Base-by-base conservation (phyloP, 2,329 filamentous ascomycete genomes). In the Blumeriella jaapii region DNA sequence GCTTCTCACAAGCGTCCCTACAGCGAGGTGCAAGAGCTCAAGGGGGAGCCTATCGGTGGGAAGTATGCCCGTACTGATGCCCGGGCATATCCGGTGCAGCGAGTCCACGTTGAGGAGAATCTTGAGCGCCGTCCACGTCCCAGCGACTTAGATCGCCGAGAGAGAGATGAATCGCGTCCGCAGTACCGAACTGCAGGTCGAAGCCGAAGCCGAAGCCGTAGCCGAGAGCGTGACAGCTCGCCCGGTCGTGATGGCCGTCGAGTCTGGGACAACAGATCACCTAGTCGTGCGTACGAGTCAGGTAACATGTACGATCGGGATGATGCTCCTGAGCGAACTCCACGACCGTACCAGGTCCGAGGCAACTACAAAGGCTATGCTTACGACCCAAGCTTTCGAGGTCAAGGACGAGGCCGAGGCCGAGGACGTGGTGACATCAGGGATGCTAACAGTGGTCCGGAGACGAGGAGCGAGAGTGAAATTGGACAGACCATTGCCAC, bases 331-430 rank as follows among this genome's bases (percentile, higher is more conserved):
- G 35, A 41, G 11, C 35, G 36, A 34, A 39, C 33, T 15, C 16
- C 24, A 8, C 42, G 48, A 18, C 31, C 33, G 11, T 48, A 39
- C 40, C 42, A 48, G 15, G 15, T 26, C 15, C 38, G 38, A 10
- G 48, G 46, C 25, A 34, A 34, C 18, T 54, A 55, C 30, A 42
- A 31, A 45, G 52, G 53, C 23, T 41, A 40, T 29, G 35, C 42
- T 6, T 56, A 39, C 36, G 51, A 56, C 47, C 48, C 54, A 16
- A 51, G 49, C 31, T 54, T 39, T 41, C 44, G 52, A 29, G 45
- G 46, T 31, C 42, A 50, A 23, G 51, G 47, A 23, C 43, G 51
- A 29, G 43, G 48, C 11, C 30, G 49, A 39, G 48, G 48, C 9
- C 44, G 51, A 42, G 49, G 49, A 34, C 29, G 34, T 35, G 37